Evolutionary conservation across 495 filamentous ascomycete genomes (phyloP).

Genomic region (Bryoglossum gracile): DNA sequence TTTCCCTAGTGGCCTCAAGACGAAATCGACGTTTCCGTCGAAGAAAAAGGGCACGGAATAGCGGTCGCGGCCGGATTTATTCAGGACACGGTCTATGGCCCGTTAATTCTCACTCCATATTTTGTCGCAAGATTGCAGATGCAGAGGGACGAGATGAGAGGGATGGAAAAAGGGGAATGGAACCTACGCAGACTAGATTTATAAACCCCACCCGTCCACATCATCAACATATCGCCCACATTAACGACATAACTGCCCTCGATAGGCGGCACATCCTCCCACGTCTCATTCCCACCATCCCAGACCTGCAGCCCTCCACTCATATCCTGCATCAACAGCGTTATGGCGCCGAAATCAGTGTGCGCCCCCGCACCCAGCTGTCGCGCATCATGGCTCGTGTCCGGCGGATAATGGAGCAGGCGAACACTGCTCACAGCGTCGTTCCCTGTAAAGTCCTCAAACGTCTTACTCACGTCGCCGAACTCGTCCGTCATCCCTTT

Average conservation of each 20-base stretch:
- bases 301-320: slow-evolving; percentile 34
- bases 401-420: slow-evolving; percentile 37
- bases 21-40: slow-evolving; percentile 19
- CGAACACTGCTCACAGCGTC: slow-evolving; percentile 27
- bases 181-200: slow-evolving; percentile 36
- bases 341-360: slow-evolving; percentile 39
- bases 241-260: slow-evolving; percentile 43
- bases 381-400: slow-evolving; percentile 27
- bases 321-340: slow-evolving; percentile 33
- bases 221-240: slow-evolving; percentile 36
- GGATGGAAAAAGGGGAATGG: no score
- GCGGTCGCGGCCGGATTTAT: slow-evolving; percentile 35
- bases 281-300: slow-evolving; percentile 24
- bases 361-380: slow-evolving; percentile 34
- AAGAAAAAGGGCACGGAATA: slow-evolving; percentile 41
- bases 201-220: slow-evolving; percentile 37
- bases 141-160: no score
- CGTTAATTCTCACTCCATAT: no score
- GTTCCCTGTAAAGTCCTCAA: slow-evolving; percentile 31
- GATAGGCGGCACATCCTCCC: slow-evolving; percentile 29
- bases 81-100: slow-evolving; percentile 37
- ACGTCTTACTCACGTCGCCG: slow-evolving; percentile 24
- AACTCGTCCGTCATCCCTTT: slow-evolving; percentile 35
- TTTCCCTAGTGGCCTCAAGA: slow-evolving; percentile 31
- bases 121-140: no score